A percentile compares a stretch with the other conserved stretches of the same genome.
phyloP scores from a whole-genome alignment of 176 grass and related monocot species.

The Lolium rigidum region DNA sequence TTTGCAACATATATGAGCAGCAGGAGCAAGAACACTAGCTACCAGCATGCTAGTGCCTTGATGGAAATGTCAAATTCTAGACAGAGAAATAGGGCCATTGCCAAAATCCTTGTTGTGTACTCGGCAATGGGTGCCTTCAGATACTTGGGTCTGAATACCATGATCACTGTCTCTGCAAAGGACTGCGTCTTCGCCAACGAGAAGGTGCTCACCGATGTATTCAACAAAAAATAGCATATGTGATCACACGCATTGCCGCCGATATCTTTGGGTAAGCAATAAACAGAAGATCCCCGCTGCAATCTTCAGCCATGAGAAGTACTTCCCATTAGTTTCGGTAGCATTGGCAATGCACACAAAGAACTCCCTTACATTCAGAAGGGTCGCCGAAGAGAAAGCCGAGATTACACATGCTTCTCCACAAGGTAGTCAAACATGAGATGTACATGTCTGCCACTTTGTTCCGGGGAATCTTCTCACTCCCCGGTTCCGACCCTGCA shows the following conservation, averaged over 20 bases:
- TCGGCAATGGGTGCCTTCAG: background rate
- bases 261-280: background rate
- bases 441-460: background rate
- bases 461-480: background rate
- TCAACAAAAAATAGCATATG: background rate
- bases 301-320: background rate
- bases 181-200: background rate
- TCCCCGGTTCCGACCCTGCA: background rate
- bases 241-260: background rate
- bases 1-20: no score
- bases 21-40: no score
- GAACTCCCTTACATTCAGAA: background rate
- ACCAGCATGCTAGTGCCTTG: no score
- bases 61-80: no score
- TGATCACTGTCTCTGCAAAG: background rate
- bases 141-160: background rate
- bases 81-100: no score
- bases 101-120: background rate
- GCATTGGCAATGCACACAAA: background rate
- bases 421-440: background rate
- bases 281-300: background rate
- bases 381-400: background rate
- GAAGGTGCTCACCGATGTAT: background rate
- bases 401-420: background rate
- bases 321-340: background rate